phyloP scores from a whole-genome alignment of 345 rosid species.

The Pseudoturritis turrita region DNA sequence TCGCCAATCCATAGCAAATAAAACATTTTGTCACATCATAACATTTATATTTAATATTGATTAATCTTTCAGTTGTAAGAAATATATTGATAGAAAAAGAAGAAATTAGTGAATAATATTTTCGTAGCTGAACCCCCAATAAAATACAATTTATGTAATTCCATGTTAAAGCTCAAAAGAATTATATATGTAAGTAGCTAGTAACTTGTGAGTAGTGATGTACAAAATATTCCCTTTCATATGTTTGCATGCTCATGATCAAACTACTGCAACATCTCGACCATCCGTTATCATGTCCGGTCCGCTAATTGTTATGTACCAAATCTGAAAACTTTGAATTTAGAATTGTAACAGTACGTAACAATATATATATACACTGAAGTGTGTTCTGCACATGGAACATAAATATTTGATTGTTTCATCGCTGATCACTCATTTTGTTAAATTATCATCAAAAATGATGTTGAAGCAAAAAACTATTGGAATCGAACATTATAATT shows the following conservation, averaged over 20 bases:
- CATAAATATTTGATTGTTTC: too few species aligned
- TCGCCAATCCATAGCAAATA: background rate
- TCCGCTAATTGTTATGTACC: background rate
- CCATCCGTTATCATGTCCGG: conserved; percentile 1
- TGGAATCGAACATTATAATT: too few species aligned
- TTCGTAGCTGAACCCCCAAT: background rate
- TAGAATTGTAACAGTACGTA: too few species aligned
- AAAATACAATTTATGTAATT: background rate
- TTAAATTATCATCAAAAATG: too few species aligned
- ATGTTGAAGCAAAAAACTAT: too few species aligned
- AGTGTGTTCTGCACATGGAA: too few species aligned
- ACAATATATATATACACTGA: too few species aligned
- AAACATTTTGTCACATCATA: background rate
- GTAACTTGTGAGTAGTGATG: background rate
- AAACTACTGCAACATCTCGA: conserved; percentile 1
- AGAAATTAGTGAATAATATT: background rate
- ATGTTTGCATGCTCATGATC: conserved; percentile 1
- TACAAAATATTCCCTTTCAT: conserved; percentile 13
- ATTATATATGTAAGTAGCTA: background rate
- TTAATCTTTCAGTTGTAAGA: background rate
- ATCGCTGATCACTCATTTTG: too few species aligned
- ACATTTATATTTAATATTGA: background rate
- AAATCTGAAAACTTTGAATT: background rate
- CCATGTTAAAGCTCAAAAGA: background rate
- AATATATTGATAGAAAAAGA: background rate